Evolutionary conservation across 2,329 filamentous ascomycete genomes (phyloP), one percentile per base, ranked within the genome.

Genomic region (Capronia epimyces): DNA sequence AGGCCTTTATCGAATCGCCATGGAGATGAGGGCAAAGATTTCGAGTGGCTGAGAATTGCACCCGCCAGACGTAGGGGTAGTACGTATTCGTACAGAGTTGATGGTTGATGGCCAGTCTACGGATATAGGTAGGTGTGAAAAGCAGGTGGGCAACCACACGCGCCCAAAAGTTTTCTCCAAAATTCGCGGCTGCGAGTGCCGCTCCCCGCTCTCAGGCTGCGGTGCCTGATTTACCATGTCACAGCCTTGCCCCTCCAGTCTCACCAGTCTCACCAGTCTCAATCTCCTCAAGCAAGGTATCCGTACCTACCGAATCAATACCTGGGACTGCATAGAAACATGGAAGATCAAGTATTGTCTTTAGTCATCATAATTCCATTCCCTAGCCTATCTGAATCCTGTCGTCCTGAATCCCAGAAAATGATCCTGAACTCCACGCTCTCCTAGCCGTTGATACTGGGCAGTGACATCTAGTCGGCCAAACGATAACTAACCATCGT

Each of bases 401-500:
- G 9, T 34, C 31, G 6, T 16, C 15, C 36, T 15, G 7, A 20
- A 2, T 18, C 2, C 22, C 37, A 32, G 21, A 15, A 29, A 41
- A 43, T 31, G n/a, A 4, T 15, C 34, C 16, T 3, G 25, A 52
- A 54, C 51, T 46, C 50, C 55, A 44, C 31, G 41, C 49, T 41
- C 7, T 36, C 22, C 18, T 18, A 39, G 16, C 18, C 15, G 44
- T 16, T 29, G 34, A 32, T 12, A 37, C 8, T 29, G 8, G 8
- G 27, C 27, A n/a, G n/a, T 18, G 3, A 22, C 13, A n/a, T 37
- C 66, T 58, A 72, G 53, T 72, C 70, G 2, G 67, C 65, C 52
- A 72, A 67, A 64, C 89, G 81, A 69, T 98, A 98, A 73, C 89
- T 96, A 49, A 98, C 93, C 59, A 97, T 72, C 0, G 93, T 98